Percentiles rank a stretch among this genome's conserved stretches.
phyloP scores from a whole-genome alignment of 2,329 filamentous ascomycete genomes.

The Pseudopithomyces chartarum region DNA sequence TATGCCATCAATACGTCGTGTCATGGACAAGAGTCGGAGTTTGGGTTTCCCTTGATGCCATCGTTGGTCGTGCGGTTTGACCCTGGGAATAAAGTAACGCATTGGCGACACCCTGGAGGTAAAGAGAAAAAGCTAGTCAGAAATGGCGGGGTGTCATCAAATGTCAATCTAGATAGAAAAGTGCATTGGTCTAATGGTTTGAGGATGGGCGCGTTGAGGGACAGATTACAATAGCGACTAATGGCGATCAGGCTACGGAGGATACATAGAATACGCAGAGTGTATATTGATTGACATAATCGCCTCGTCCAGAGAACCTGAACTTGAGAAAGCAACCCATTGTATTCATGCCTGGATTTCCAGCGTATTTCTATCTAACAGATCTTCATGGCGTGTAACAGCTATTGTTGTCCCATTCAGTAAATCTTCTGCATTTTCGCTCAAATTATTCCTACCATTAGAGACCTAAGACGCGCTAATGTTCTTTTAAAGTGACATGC shows the following conservation, averaged over 20 bases:
- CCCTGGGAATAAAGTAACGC: not conserved
- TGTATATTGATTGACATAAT: not conserved
- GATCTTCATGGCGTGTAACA: too few species aligned
- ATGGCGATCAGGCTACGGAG: conserved; percentile 20
- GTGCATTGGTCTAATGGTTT: not conserved
- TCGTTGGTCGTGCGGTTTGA: not conserved
- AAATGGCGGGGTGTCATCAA: not conserved
- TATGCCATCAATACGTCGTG: not conserved
- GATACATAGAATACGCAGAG: conserved; percentile 28
- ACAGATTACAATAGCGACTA: conserved; percentile 1
- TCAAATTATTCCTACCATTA: too few species aligned
- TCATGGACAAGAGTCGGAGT: not conserved
- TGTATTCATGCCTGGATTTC: too few species aligned
- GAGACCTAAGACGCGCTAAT: not conserved
- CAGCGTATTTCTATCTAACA: too few species aligned
- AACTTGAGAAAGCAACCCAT: too few species aligned
- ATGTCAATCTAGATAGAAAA: not conserved
- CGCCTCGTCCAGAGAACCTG: too few species aligned
- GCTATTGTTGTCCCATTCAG: too few species aligned
- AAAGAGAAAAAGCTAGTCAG: not conserved
- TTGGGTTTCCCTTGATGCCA: not conserved
- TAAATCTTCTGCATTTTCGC: too few species aligned
- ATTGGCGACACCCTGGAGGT: not conserved
- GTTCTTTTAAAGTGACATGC: not conserved
- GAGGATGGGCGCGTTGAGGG: conserved; percentile 2